Evolutionary conservation across 495 filamentous ascomycete genomes (phyloP).

Genomic region (Talaromyces liani): DNA sequence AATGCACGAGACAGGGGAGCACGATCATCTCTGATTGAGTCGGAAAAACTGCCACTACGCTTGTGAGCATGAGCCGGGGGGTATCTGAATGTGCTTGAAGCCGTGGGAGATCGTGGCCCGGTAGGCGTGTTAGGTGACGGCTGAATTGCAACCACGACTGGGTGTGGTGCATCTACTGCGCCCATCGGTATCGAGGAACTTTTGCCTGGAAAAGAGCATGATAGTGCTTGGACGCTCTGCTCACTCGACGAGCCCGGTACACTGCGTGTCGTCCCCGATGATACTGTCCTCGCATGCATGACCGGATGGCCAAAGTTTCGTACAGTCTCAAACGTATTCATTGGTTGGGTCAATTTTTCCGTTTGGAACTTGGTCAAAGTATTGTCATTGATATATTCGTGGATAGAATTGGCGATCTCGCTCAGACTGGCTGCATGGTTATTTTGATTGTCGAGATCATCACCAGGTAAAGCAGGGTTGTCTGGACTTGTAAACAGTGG

Average conservation of each 20-base stretch:
- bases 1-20: conserved; percentile 46
- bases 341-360: background rate
- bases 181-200: conserved; percentile 31
- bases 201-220: conserved; percentile 76
- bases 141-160: conserved; percentile 32
- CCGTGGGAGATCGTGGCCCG: conserved; percentile 22
- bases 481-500: conserved; percentile 56
- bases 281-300: conserved; percentile 36
- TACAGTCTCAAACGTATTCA: background rate
- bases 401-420: conserved; percentile 35
- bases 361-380: conserved; percentile 20
- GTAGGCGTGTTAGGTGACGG: conserved; percentile 14
- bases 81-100: conserved; percentile 21
- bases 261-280: conserved; percentile 36
- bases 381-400: conserved; percentile 27
- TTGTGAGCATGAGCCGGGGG: conserved; percentile 50
- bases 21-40: conserved; percentile 74
- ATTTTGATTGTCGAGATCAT: conserved; percentile 50
- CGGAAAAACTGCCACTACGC: conserved; percentile 72
- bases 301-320: background rate
- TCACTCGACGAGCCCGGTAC: conserved; percentile 46
- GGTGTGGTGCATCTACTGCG: conserved; percentile 52
- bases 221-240: conserved; percentile 58
- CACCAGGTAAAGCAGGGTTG: conserved; percentile 68
- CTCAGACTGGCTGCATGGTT: conserved; percentile 27